Base-by-base conservation (phyloP, 2,329 filamentous ascomycete genomes). In the Fusarium multiceps region DNA sequence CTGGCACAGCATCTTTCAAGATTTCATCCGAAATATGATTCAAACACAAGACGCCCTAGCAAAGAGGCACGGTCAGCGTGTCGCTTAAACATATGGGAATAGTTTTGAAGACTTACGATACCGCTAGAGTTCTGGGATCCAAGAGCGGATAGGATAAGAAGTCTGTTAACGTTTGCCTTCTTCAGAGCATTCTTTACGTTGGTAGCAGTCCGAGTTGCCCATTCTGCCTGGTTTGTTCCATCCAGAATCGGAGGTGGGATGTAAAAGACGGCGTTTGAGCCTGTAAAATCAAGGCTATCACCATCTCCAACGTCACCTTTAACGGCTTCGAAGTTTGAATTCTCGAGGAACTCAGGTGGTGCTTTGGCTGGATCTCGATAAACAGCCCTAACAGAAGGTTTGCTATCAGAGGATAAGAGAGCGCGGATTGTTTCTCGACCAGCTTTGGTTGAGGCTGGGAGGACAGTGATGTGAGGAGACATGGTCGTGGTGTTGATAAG, bases 391-490 rank as follows among this genome's bases (percentile, higher is more conserved):
- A 80, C 57, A 6, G 37, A n/a, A 1, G 70, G 73, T 3, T 73
- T 63, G 5, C 14, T 59, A 2, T 71, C 41, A 7, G 74, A 69
- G 6, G 55, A 51, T 0, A 80, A 58, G 3, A 80, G 73, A 4
- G 43, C 48, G 3, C 74, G 72, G 20, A 80, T 78, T 1, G 77
- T 74, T 14, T 74, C 75, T 30, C 64, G 67, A 16, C 78, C 79
- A n/a, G 74, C 77, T 43, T 75, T 70, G 18, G 77, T 76, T 7
- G 79, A 80, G 14, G 78, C 79, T 10, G 79, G 79, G 2, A 80
- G 40, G 25, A 80, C 57, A 7, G 76, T 76, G 57, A 80, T 72
- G n/a, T 75, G 72, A n/a, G 28, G 32, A 50, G 71, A 12, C 78
- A 79, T 79, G n/a, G 34, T 73, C 25, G 12, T 11, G 9, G 9